A percentile compares a stretch with the other conserved stretches of the same genome.
Evolutionary conservation across 1,284 basidiomycete genomes (phyloP).

Genomic region (Sanguinoderma infundibulare): DNA sequence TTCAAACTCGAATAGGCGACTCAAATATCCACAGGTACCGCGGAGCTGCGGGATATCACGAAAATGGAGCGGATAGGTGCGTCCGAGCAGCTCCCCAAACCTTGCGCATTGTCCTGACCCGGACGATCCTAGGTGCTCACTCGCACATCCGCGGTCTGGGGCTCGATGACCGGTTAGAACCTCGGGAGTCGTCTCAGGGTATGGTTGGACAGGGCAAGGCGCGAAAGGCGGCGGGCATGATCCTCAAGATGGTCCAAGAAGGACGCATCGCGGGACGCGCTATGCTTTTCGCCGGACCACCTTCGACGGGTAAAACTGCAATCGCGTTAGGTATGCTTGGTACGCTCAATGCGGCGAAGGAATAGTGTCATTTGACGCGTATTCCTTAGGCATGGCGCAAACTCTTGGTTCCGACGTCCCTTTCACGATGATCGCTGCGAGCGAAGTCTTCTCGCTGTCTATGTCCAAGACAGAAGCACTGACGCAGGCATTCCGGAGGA

Average conservation of each 20-base stretch:
- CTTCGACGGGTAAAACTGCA: conserved; percentile 96
- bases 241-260: conserved; percentile 97
- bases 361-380: not conserved
- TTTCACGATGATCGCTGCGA: conserved; percentile 96
- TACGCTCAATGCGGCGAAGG: too few relatives aligned
- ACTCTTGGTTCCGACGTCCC: conserved; percentile 93
- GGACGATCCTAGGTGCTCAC: conserved; percentile 74
- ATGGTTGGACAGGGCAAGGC: conserved; percentile 98
- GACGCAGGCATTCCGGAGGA: conserved; percentile 94
- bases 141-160: conserved; percentile 97
- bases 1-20: conserved; percentile 47
- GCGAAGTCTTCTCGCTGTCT: conserved; percentile 96
- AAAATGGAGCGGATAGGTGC: conserved; percentile 96
- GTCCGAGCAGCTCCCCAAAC: conserved; percentile 19
- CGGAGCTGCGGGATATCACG: conserved; percentile 86
- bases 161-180: conserved; percentile 90
- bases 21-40: conserved; percentile 74
- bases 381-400: conserved; percentile 89
- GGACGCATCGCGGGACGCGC: conserved; percentile 94
- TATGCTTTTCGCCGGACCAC: conserved; percentile 95
- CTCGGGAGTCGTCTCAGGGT: conserved; percentile 87
- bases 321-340: conserved; percentile 82
- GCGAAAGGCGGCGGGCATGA: conserved; percentile 95
- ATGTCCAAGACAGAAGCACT: conserved; percentile 99
- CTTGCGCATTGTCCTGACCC: not conserved